A percentile compares a stretch with the other conserved stretches of the same genome.
Conservation (phyloP, 192 early-diverging fungal species). For the Gaertneriomyces sp. region DNA sequence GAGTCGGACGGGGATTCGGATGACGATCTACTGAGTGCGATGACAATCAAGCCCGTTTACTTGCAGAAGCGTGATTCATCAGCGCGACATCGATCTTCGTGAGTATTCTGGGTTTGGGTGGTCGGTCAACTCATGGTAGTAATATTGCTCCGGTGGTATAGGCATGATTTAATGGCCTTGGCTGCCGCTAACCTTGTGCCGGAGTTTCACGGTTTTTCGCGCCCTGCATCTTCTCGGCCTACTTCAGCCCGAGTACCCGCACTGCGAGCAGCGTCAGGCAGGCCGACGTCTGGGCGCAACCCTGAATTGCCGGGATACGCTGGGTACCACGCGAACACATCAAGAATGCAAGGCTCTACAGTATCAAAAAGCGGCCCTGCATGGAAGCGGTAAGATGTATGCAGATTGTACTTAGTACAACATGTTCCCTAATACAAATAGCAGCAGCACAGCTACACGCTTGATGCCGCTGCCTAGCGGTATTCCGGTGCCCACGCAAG, state of each 20-base stretch:
- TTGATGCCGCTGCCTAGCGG: conserved; percentile 33
- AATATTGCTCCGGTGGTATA: neutral
- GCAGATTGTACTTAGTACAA: neutral
- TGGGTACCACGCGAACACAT: conserved; percentile 4
- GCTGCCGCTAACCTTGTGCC: neutral
- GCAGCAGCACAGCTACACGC: conserved; percentile 28
- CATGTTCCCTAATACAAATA: neutral
- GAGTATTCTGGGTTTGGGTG: neutral
- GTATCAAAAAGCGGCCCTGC: conserved; percentile 15
- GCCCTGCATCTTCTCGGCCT: conserved; percentile 30
- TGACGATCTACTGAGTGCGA: conserved; percentile 39
- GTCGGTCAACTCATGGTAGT: neutral
- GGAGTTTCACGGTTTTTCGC: conserved; percentile 10
- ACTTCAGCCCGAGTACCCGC: conserved; percentile 12
- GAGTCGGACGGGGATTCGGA: neutral
- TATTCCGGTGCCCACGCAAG: neutral
- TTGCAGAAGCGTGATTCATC: conserved; percentile 43
- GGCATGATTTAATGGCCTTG: conserved; percentile 7
- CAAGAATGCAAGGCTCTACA: conserved; percentile 18
- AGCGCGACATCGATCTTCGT: conserved; percentile 34
- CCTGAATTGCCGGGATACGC: conserved; percentile 6
- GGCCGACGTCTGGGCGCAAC: conserved; percentile 28
- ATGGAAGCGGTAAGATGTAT: conserved; percentile 19
- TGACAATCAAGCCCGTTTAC: conserved; percentile 41
- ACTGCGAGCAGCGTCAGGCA: conserved; percentile 29